Conservation (phyloP, 345 rosid genomes). For the Populus nigra region DNA sequence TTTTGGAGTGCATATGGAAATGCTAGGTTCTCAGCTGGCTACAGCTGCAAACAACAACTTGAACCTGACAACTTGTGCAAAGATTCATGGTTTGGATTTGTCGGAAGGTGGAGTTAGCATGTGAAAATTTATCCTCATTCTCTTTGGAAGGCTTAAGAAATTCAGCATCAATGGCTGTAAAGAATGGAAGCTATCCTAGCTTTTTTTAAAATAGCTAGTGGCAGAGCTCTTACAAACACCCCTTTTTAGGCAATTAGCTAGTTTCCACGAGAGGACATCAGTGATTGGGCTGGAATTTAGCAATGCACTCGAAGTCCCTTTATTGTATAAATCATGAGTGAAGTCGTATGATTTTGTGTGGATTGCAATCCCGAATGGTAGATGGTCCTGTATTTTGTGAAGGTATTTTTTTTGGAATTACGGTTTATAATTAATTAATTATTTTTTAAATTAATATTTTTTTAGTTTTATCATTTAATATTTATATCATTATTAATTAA, state of each 20-base stretch:
- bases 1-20: slow-evolving; percentile 62
- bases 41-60: slow-evolving; percentile 48
- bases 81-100: slow-evolving; percentile 45
- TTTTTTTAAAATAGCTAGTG: background rate
- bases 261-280: too few species aligned
- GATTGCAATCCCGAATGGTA: too few species aligned
- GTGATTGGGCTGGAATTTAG: too few species aligned
- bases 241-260: background rate
- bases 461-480: too few species aligned
- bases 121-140: slow-evolving; percentile 45
- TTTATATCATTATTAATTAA: too few species aligned
- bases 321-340: too few species aligned
- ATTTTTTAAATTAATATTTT: too few species aligned
- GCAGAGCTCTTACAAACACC: background rate
- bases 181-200: slow-evolving; percentile 40
- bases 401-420: too few species aligned
- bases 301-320: too few species aligned
- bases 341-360: too few species aligned
- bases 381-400: too few species aligned
- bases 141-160: slow-evolving; percentile 54
- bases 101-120: slow-evolving; percentile 51
- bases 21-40: slow-evolving; percentile 61
- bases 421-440: too few species aligned
- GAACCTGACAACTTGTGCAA: slow-evolving; percentile 23
- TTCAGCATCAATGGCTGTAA: slow-evolving; percentile 40